Evolutionary conservation across 306 rosid genomes (phyloP).

Genomic region (Quercus agrifolia): DNA sequence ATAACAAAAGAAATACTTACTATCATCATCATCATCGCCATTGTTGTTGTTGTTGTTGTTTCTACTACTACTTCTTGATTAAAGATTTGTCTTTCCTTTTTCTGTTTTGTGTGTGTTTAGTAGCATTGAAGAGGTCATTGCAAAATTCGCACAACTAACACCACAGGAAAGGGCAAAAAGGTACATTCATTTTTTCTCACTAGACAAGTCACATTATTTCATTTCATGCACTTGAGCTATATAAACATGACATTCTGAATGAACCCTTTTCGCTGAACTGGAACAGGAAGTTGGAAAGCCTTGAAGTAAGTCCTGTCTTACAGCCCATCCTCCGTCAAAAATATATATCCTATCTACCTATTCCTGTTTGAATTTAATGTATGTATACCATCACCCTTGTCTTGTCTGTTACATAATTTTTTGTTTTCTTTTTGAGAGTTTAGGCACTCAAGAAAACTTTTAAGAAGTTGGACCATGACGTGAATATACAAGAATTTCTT

Average conservation of each 20-base stretch:
- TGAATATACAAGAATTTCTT: conserved; percentile 62
- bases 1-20: not conserved
- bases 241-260: conserved; percentile 6
- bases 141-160: conserved; percentile 73
- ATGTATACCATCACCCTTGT: not conserved
- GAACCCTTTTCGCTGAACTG: conserved; percentile 24
- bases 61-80: not conserved
- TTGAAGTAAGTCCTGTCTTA: conserved; percentile 57
- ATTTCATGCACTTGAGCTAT: not conserved
- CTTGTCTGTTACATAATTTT: conserved; percentile 7
- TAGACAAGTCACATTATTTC: not conserved
- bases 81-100: not conserved
- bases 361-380: not conserved
- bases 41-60: not conserved
- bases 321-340: not conserved
- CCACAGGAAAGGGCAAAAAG: conserved; percentile 83
- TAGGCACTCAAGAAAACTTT: conserved; percentile 82
- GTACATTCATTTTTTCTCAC: conserved; percentile 22
- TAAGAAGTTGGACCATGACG: conserved; percentile 79
- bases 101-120: conserved; percentile 22
- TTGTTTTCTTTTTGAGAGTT: conserved; percentile 36
- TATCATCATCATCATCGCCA: not conserved
- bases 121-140: conserved; percentile 67
- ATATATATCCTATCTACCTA: not conserved
- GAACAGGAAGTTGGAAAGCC: conserved; percentile 84